Conservation (phyloP, 2,329 filamentous ascomycete species). For the Metarhizium anisopliae region DNA sequence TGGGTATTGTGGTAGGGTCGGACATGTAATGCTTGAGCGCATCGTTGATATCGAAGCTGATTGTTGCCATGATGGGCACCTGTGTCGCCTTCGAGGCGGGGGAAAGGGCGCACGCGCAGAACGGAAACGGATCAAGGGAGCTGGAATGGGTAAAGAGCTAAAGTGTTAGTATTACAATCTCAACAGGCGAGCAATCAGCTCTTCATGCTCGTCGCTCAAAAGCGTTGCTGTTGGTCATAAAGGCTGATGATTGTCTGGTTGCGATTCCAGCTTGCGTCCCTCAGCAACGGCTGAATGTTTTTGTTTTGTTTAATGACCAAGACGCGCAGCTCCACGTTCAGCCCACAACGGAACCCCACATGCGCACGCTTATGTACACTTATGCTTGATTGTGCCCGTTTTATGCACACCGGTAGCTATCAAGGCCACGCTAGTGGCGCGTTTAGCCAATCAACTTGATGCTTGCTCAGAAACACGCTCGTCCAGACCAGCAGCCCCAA, state of each 20-base stretch:
- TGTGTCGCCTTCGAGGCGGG: conserved; percentile 11
- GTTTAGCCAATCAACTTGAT: neutral
- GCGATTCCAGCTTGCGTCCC: conserved; percentile 6
- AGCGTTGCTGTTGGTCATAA: neutral
- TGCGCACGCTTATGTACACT: too few species aligned
- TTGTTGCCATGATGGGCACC: conserved; percentile 53
- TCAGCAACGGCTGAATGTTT: conserved; percentile 17
- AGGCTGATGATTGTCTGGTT: conserved; percentile 7
- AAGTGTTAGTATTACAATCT: neutral
- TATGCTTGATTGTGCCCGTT: neutral
- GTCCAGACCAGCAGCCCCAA: neutral
- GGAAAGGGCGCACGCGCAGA: conserved; percentile 3
- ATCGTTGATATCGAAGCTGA: conserved; percentile 92
- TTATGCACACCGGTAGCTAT: neutral
- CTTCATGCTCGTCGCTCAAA: neutral
- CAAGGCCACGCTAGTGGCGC: neutral
- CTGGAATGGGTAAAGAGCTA: neutral
- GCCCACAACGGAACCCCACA: neutral
- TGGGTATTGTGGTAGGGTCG: conserved; percentile 74
- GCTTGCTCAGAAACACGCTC: neutral
- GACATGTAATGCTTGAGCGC: conserved; percentile 95
- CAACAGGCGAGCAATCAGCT: neutral
- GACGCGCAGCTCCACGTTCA: conserved; percentile 8
- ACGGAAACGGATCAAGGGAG: neutral
- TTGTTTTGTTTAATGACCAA: conserved; percentile 21